Evolutionary conservation across 2,329 filamentous ascomycete genomes (phyloP).

Genomic region (Rhytidhysteron rufulum): DNA sequence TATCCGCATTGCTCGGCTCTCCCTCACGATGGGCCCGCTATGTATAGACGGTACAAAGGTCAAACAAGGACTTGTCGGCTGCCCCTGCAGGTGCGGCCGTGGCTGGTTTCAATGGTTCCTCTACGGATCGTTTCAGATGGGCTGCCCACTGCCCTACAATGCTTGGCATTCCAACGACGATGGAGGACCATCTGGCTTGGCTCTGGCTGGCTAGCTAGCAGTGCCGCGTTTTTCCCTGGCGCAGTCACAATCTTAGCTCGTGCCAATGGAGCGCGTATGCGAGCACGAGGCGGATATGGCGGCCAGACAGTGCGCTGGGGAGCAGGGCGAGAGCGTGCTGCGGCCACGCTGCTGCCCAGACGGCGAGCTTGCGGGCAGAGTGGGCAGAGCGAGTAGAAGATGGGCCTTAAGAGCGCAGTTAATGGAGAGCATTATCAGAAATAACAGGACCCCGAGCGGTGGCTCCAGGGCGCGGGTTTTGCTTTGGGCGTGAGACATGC

Average conservation of each 20-base stretch:
- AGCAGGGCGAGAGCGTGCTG: too few species aligned
- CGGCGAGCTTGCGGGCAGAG: too few species aligned
- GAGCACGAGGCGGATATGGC: too few species aligned
- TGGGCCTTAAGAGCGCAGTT: too few species aligned
- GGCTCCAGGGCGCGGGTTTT: not conserved
- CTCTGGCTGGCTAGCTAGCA: too few species aligned
- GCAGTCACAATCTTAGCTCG: too few species aligned
- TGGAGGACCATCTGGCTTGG: too few species aligned
- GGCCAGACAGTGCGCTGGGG: too few species aligned
- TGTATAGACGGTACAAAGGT: constrained; percentile 33
- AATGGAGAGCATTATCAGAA: constrained; percentile 18
- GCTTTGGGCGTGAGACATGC: constrained; percentile 16
- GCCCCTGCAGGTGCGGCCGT: constrained; percentile 21
- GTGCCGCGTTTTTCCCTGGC: too few species aligned
- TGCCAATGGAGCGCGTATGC: too few species aligned
- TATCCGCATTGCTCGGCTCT: constrained; percentile 20
- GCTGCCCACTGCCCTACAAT: constrained; percentile 22
- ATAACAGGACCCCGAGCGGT: constrained; percentile 16
- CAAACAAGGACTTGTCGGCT: constrained; percentile 19
- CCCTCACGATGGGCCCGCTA: constrained; percentile 23
- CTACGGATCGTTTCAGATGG: constrained; percentile 28
- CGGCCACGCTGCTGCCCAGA: too few species aligned
- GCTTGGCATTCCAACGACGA: constrained; percentile 13
- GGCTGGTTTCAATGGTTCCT: constrained; percentile 14
- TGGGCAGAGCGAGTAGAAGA: too few species aligned